These are phyloP conservation scores for Penicillium sp. DNA, from an alignment of 2,329 filamentous ascomycete species.

Conservation along the genomic window DNA sequence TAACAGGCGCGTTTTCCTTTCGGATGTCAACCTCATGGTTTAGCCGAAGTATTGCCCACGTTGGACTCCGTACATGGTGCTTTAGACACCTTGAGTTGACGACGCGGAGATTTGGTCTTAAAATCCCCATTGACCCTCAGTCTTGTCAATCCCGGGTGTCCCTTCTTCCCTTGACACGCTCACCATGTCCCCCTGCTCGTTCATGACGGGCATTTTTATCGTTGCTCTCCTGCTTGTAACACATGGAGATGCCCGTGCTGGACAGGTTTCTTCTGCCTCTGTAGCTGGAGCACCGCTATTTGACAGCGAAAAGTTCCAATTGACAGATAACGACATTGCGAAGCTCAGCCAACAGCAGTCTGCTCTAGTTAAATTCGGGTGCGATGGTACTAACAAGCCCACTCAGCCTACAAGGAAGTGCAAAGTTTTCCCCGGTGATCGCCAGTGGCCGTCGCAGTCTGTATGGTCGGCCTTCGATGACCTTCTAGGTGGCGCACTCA, in stretches of 20 bases:
- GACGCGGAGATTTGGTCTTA: background rate
- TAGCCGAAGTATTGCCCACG: background rate
- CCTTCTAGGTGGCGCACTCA: conserved; percentile 21
- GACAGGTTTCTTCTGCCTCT: conserved; percentile 9
- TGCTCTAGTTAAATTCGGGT: conserved; percentile 23
- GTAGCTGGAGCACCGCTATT: conserved; percentile 21
- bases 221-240: conserved; percentile 12
- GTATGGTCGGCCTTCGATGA: conserved; percentile 25
- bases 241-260: conserved; percentile 9
- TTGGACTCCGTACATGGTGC: background rate
- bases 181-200: conserved; percentile 9
- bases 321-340: conserved; percentile 22
- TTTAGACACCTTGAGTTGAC: background rate
- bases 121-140: background rate
- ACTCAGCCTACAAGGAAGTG: conserved; percentile 9
- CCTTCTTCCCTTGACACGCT: background rate
- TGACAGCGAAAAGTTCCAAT: conserved; percentile 24
- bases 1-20: background rate
- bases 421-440: conserved; percentile 27
- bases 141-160: background rate
- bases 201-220: conserved; percentile 7
- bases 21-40: conserved; percentile 3
- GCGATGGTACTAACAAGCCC: conserved; percentile 2
- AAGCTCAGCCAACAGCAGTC: conserved; percentile 11
- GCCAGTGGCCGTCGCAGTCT: conserved; percentile 17